phyloP scores from a whole-genome alignment of 225 moss, liverwort and hornwort species.

The Thuidium tamariscinum region DNA sequence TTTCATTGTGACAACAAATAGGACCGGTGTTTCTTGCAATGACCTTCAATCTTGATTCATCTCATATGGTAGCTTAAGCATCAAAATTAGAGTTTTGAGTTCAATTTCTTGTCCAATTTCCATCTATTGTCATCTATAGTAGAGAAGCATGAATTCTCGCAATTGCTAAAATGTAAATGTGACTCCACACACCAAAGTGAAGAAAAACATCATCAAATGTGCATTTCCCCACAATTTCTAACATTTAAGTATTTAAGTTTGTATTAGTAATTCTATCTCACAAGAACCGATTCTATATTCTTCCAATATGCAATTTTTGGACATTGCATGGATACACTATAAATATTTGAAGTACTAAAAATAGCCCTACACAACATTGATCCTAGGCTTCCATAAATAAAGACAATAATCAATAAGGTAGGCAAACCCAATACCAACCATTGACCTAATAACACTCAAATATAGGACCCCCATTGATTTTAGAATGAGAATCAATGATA shows the following conservation, averaged over 20 bases:
- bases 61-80: neutral
- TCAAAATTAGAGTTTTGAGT: neutral
- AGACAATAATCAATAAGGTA: neutral
- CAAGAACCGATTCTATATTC: neutral
- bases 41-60: neutral
- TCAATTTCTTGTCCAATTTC: neutral
- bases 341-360: neutral
- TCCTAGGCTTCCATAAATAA: neutral
- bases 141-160: neutral
- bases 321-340: neutral
- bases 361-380: fast-evolving
- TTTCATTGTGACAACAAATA: no score
- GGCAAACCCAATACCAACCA: no score
- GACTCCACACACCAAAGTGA: neutral
- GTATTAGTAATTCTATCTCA: neutral
- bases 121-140: neutral
- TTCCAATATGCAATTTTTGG: neutral
- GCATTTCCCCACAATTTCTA: neutral
- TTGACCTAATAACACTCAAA: no score
- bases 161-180: neutral
- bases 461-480: no score
- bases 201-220: neutral
- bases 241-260: neutral
- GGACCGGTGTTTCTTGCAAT: no score
- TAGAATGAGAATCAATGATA: no score